Conservation (phyloP, 164 flowering plant genomes). For the Echeveria elegans region DNA sequence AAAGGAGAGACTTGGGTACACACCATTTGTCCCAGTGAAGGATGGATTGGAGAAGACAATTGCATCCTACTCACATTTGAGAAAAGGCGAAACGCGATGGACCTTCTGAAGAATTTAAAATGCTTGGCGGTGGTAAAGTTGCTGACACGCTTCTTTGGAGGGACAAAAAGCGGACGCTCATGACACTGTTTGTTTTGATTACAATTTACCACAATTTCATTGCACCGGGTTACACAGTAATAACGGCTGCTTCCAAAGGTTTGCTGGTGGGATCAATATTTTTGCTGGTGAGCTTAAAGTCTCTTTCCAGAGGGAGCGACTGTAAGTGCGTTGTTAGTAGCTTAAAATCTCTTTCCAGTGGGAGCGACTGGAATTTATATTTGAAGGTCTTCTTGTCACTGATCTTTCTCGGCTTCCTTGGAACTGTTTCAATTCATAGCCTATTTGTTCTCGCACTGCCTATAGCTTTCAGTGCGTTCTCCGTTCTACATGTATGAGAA, state of each 20-base stretch:
- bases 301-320: slow-evolving; percentile 58
- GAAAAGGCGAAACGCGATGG: slow-evolving; percentile 45
- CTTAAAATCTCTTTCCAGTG: slow-evolving; percentile 4
- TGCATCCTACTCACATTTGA: slow-evolving; percentile 66
- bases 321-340: no score
- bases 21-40: slow-evolving; percentile 78
- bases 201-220: slow-evolving; percentile 60
- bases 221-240: slow-evolving; percentile 51
- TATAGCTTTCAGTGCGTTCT: no score
- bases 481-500: no score
- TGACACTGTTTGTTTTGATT: slow-evolving; percentile 35
- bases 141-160: slow-evolving; percentile 90
- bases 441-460: no score
- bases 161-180: slow-evolving; percentile 59
- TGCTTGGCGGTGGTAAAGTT: no score
- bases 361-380: no score
- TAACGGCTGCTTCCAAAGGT: slow-evolving; percentile 58
- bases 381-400: no score
- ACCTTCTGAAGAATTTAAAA: slow-evolving; percentile 81
- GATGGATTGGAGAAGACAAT: slow-evolving; percentile 77
- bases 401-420: no score
- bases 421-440: no score
- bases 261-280: slow-evolving; percentile 44
- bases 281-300: slow-evolving; percentile 72
- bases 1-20: slow-evolving; percentile 70